Evolutionary conservation across 352 stramenopile species (phyloP), one percentile per base, ranked within the genome.

Genomic region (Elongisporangium prolatum): DNA sequence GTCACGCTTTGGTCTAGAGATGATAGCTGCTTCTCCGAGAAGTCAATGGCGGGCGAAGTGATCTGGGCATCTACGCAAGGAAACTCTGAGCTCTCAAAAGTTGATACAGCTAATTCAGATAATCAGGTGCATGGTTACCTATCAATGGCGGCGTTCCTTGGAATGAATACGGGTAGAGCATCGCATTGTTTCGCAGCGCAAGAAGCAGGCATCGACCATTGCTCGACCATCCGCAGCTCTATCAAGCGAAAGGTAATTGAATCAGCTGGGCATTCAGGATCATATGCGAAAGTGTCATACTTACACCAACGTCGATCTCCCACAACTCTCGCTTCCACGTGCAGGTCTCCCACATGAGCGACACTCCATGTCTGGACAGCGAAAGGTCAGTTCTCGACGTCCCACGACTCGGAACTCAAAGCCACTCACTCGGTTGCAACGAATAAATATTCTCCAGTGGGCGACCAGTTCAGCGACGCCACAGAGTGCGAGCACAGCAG

Each of bases 401-500:
- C 44, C 16, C 11, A 51, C 21, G 17, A 7, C 52, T 8, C 20
- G 53, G 8, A 57, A 54, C 5, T 18, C 13, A 54, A 4, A 64
- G 2, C 28, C 8, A 75, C 74, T 58, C 69, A 93, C 81, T 77
- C 69, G 14, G 79, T 90, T 7, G 67, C 65, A 16, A 82, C 77
- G 63, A 91, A 91, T 72, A 93, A 75, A 75, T 90, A 93, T 58
- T 89, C 84, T 40, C 84, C 81, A n/a, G 77, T 88, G n/a, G 81
- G 84, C 49, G 79, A 90, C 84, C 84, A 93, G 59, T 89, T 66
- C 44, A 93, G 62, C 11, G 69, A 69, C 14, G 62, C 59, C 25
- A 88, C 63, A 28, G 67, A 68, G 38, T 83, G 70, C 10, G 75
- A 64, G 28, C 79, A 84, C 63, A 87, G 75, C 53, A 93, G 71